Base-by-base conservation (phyloP, 805 yeast species). In the Middelhovenomyces tepae region DNA sequence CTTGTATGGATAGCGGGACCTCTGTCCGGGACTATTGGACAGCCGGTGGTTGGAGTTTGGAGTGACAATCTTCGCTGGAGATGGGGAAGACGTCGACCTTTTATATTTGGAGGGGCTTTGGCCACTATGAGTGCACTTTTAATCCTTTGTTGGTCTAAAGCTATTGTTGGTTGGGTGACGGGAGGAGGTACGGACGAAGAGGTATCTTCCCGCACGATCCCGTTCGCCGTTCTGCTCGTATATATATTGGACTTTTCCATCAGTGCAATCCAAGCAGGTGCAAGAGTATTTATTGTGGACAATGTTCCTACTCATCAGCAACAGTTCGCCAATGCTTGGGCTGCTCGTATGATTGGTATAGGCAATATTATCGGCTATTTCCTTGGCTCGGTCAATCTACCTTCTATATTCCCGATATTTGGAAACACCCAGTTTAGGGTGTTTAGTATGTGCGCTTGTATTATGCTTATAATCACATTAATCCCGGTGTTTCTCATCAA, bases 1-100 rank as follows among this genome's bases (percentile, higher is more conserved):
- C 54, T 75, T 28, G 67, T 75, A 3, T 75, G 82, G 83, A 63
- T 75, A 15, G 79, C 80, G 1, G 80, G 82, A 2, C 82, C 83
- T 1, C 45, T 74, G 10, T 68, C 77, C 9, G 82, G 82, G 1
- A 63, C 76, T 1, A 42, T 75, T 15, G 78, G 78, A 0, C 82
- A 75, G 50, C 83, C 83, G 0, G 57, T 75, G 3, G 69, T 75
- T 24, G 83, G 83, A 0, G 58, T 71, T 5, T 45, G 71, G 28
- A 69, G 77, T 37, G 83, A 76, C 48, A 63, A 64, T 36, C 65
- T 69, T 22, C 54, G 59, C 36, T 47, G 57, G 28, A 48, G 45
- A 20, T 51, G 54, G 35, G 82, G 82, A 3, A 58, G 78, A 41
- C 50, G 82, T 41, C 54, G 73, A 26, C 78, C 78, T 2, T 74